A percentile compares a stretch with the other conserved stretches of the same genome.
phyloP scores from a whole-genome alignment of 345 rosid species.

The Hibiscus trionum region DNA sequence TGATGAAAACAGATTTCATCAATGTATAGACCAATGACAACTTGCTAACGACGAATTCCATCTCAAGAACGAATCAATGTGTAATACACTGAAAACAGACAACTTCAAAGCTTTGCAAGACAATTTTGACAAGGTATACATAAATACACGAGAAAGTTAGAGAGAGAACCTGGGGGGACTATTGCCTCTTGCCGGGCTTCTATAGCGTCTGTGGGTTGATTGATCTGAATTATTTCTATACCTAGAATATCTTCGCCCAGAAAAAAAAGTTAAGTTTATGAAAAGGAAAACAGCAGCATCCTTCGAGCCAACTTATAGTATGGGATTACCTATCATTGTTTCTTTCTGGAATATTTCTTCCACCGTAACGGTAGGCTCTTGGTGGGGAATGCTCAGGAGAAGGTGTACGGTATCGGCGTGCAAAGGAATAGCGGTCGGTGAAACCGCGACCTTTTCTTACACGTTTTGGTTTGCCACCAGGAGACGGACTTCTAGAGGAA shows the following conservation, averaged over 20 bases:
- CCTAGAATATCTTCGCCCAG: slow-evolving; percentile 44
- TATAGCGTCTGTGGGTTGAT: slow-evolving; percentile 42
- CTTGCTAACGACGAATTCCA: not conserved
- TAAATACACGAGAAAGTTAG: slow-evolving; percentile 7
- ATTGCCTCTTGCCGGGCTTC: slow-evolving; percentile 69
- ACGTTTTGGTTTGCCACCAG: slow-evolving; percentile 57
- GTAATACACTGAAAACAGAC: not conserved
- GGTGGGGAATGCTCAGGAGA: slow-evolving; percentile 72
- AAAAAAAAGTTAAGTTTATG: not conserved
- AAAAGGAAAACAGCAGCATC: not conserved
- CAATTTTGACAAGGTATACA: not conserved
- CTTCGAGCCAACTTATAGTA: not conserved
- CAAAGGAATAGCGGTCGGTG: slow-evolving; percentile 83
- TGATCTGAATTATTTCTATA: slow-evolving; percentile 45
- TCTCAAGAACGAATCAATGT: not conserved
- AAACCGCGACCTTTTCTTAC: slow-evolving; percentile 96
- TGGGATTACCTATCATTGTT: slow-evolving; percentile 57
- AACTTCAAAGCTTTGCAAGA: not conserved
- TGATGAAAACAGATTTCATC: slow-evolving; percentile 5
- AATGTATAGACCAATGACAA: not conserved
- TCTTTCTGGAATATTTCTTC: slow-evolving; percentile 60
- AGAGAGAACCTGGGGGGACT: slow-evolving; percentile 68
- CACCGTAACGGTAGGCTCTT: slow-evolving; percentile 42
- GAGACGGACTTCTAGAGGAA: slow-evolving; percentile 38
- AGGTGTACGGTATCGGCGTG: slow-evolving; percentile 87